Evolutionary conservation across 768 basidiomycete species (phyloP).

Genomic region (Tricholoma flavovirens): DNA sequence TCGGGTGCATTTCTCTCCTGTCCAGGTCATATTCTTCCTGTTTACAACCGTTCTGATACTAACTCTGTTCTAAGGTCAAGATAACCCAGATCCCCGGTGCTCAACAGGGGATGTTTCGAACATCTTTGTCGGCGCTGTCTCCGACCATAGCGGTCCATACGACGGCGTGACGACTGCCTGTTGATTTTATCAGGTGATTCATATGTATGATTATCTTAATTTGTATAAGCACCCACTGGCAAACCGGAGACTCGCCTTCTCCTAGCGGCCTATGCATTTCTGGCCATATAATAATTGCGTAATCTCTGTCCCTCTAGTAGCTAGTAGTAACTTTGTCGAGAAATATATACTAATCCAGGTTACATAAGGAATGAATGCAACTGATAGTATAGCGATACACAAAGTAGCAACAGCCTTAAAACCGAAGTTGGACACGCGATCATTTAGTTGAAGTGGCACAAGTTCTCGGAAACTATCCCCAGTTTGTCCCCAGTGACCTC

Average conservation of each 20-base stretch:
- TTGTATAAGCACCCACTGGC: too few species aligned
- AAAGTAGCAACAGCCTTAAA: too few species aligned
- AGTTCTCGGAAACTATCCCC: constrained; percentile 28
- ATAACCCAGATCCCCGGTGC: constrained; percentile 50
- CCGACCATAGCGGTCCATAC: constrained; percentile 45
- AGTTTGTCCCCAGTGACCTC: too few species aligned
- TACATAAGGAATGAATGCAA: too few species aligned
- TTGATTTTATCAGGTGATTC: neutral
- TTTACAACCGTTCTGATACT: neutral
- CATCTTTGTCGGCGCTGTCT: constrained; percentile 36
- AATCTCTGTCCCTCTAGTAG: too few species aligned
- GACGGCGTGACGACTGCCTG: constrained; percentile 26
- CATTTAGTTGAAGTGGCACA: constrained; percentile 1
- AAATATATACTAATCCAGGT: too few species aligned
- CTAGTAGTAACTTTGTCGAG: too few species aligned
- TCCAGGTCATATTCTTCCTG: constrained; percentile 31
- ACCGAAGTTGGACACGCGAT: too few species aligned
- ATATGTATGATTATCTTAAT: neutral
- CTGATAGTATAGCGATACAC: too few species aligned
- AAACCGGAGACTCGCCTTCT: too few species aligned
- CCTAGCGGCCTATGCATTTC: too few species aligned
- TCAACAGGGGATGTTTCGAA: constrained; percentile 46
- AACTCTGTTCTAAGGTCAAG: constrained; percentile 27
- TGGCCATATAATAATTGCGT: too few species aligned
- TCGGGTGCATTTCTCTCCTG: constrained; percentile 49